Conservation (phyloP, 2,329 filamentous ascomycete genomes). For the Cytospora paraplurivora region DNA sequence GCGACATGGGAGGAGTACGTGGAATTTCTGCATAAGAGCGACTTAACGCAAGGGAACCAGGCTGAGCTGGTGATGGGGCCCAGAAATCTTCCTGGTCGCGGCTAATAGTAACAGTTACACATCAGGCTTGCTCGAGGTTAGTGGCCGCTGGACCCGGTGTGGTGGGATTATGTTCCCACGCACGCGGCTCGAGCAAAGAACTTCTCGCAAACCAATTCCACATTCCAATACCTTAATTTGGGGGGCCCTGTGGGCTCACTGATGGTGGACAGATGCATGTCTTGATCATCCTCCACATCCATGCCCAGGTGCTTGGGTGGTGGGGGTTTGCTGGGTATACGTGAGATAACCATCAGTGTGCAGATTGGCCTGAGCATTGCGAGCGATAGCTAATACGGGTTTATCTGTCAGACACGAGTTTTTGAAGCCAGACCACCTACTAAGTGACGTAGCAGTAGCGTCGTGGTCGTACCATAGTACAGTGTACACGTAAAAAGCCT, state of each 20-base stretch:
- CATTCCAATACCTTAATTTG: constrained; percentile 3
- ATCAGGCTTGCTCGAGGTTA: constrained; percentile 4
- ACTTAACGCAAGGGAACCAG: neutral
- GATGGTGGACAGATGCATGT: constrained; percentile 1
- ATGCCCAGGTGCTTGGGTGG: neutral
- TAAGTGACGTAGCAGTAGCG: neutral
- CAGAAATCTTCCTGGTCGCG: constrained; percentile 14
- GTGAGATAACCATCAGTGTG: neutral
- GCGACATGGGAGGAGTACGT: constrained; percentile 3
- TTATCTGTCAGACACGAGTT: neutral
- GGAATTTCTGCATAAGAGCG: neutral
- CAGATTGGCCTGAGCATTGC: neutral
- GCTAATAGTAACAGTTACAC: constrained; percentile 18
- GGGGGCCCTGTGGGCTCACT: constrained; percentile 2
- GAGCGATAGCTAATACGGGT: neutral
- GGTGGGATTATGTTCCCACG: constrained; percentile 12
- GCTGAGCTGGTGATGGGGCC: constrained; percentile 12
- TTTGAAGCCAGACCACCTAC: neutral
- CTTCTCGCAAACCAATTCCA: constrained; percentile 9
- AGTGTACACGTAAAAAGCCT: neutral
- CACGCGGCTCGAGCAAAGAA: constrained; percentile 16
- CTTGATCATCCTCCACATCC: constrained; percentile 1
- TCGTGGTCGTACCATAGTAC: neutral
- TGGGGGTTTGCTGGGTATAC: neutral
- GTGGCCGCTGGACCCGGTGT: constrained; percentile 12